Evolutionary conservation across 2,329 filamentous ascomycete species (phyloP).

Genomic region (Xylaria sp.): DNA sequence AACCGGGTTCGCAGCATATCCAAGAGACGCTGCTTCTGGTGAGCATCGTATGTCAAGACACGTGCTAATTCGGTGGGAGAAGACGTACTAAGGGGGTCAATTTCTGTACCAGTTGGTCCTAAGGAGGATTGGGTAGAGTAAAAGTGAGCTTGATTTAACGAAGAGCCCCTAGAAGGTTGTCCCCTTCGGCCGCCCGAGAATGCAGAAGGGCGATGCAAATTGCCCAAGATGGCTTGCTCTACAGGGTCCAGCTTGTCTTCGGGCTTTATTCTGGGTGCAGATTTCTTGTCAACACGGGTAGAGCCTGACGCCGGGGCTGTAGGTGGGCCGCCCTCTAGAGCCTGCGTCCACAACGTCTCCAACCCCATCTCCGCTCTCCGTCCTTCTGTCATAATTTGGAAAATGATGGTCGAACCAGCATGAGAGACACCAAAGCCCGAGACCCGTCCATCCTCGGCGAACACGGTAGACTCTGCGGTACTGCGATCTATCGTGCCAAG

Average conservation of each 20-base stretch:
- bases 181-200: slow-evolving; percentile 30
- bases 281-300: neutral
- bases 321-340: slow-evolving; percentile 38
- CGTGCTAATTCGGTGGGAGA: slow-evolving; percentile 36
- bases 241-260: slow-evolving; percentile 20
- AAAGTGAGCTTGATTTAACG: slow-evolving; percentile 39
- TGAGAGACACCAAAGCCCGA: slow-evolving; percentile 77
- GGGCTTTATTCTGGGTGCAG: neutral
- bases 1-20: slow-evolving; percentile 43
- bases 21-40: slow-evolving; percentile 45
- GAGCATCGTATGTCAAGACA: slow-evolving; percentile 40
- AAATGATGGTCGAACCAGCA: slow-evolving; percentile 63
- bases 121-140: slow-evolving; percentile 39
- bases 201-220: slow-evolving; percentile 32
- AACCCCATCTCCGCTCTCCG: slow-evolving; percentile 64
- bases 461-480: slow-evolving; percentile 56
- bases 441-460: slow-evolving; percentile 66
- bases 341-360: slow-evolving; percentile 62
- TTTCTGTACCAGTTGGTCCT: neutral
- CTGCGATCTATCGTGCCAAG: slow-evolving; percentile 75
- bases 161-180: slow-evolving; percentile 28
- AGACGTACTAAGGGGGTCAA: slow-evolving; percentile 33
- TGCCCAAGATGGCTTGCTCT: slow-evolving; percentile 27
- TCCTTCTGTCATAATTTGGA: slow-evolving; percentile 68
- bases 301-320: slow-evolving; percentile 20